phyloP scores from a whole-genome alignment of 768 basidiomycete species.

The Mycena rosella region DNA sequence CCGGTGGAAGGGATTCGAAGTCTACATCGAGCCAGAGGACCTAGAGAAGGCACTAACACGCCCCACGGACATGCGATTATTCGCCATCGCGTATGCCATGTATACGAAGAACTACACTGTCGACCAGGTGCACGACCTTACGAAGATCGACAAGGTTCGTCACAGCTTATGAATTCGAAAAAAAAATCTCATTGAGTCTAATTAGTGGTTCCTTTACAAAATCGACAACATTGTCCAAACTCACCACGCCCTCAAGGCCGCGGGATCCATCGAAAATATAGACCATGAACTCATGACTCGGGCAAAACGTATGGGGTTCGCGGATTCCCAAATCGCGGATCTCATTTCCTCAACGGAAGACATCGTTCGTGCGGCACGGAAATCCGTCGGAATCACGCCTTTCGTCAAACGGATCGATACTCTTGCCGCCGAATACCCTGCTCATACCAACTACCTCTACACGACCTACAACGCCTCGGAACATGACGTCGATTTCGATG shows the following conservation, averaged over 20 bases:
- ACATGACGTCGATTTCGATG: conserved; percentile 96
- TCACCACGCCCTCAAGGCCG: conserved; percentile 77
- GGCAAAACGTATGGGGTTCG: conserved; percentile 96
- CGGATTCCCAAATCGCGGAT: conserved; percentile 92
- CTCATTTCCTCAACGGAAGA: conserved; percentile 82
- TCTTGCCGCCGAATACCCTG: conserved; percentile 97
- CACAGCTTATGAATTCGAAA: neutral
- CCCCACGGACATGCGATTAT: conserved; percentile 96
- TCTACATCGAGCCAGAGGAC: conserved; percentile 90
- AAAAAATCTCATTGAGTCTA: neutral
- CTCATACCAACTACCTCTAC: conserved; percentile 99
- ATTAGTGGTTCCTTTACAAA: conserved; percentile 97
- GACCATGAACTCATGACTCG: conserved; percentile 83
- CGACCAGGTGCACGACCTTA: conserved; percentile 90
- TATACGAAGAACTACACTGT: conserved; percentile 93
- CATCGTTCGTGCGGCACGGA: conserved; percentile 85
- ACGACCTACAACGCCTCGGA: conserved; percentile 98
- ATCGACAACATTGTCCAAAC: conserved; percentile 98
- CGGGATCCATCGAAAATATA: conserved; percentile 76
- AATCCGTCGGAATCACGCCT: conserved; percentile 89
- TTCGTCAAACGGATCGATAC: conserved; percentile 99
- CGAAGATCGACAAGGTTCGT: conserved; percentile 95
- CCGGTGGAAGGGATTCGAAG: conserved; percentile 96
- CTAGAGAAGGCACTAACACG: conserved; percentile 81
- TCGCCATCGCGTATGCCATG: conserved; percentile 98